Base-by-base conservation (phyloP, 176 grass and related monocot genomes). In the Tillandsia leiboldiana region DNA sequence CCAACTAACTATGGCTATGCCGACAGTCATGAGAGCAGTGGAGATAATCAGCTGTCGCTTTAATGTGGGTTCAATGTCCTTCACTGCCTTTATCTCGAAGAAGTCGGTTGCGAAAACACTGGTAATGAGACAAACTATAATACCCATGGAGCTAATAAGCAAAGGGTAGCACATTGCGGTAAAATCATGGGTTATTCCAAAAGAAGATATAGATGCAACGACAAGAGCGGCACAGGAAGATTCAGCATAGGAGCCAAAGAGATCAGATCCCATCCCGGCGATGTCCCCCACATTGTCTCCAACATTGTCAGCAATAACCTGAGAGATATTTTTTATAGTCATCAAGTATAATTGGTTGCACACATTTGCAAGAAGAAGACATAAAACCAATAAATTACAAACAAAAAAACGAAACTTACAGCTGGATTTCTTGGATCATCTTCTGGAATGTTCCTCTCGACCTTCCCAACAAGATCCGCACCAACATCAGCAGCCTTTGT, bases 401-500 rank as follows among this genome's bases (percentile, higher is more conserved):
- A 64, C 7, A 15, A 1, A 29, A 66, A 1, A 66, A 27, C 52
- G 61, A 72, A 81, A 87, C 91, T 87, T 52, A 95, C 91, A 87
- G 90, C 86, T 72, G 90, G 90, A 50, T 95, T 94, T 82, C 90
- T 95, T 20, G 90, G 90, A 63, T 95, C 90, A 72, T 95, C 90
- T 74, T 95, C 90, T 57, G 90, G 90, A 62, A 95, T 94, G 81
- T 95, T 90, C 83, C 86, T 90, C 11, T 95, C 90, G 47, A 95
- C 75, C 71, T 95, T 95, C 20, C 90, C 90, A 79, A 95, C 90
- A 84, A 94, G 90, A 65, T 95, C 86, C 68, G 90, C 90, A 70
- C 90, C 90, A 64, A 94, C 90, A 84, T 94, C 90, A 78, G 90
- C 90, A 69, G 90, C 90, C 87, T 94, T 95, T 67, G 90, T 95